Conservation (phyloP, 148 eudicot species). For the Oxyria digyna region DNA sequence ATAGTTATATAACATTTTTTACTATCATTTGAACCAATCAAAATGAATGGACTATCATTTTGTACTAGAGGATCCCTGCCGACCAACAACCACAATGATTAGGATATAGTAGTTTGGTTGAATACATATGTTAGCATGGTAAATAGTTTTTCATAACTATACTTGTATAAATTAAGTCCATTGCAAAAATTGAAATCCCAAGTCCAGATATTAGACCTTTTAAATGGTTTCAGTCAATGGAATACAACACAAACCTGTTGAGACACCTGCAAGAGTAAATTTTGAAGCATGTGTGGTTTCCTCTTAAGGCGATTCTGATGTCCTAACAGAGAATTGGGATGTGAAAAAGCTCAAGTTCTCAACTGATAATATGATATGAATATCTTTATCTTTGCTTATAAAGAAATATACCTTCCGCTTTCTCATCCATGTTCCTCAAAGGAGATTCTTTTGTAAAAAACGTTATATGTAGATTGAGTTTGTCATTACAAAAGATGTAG, state of each 20-base stretch:
- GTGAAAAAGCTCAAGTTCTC: slow-evolving; percentile 72
- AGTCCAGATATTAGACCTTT: slow-evolving; percentile 21
- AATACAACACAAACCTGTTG: slow-evolving; percentile 20
- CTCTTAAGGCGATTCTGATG: slow-evolving; percentile 37
- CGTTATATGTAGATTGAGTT: slow-evolving; percentile 78
- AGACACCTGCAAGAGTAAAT: slow-evolving; percentile 55
- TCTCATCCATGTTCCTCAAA: background rate
- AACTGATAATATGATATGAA: slow-evolving; percentile 65
- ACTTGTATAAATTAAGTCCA: no score
- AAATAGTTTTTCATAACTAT: background rate
- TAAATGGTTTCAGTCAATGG: slow-evolving; percentile 26
- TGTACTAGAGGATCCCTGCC: no score
- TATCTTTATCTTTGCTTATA: no score
- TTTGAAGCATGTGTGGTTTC: slow-evolving; percentile 50
- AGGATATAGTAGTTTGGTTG: background rate
- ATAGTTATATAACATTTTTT: no score
- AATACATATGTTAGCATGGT: background rate
- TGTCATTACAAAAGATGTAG: slow-evolving; percentile 79
- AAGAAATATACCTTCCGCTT: no score
- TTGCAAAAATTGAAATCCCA: slow-evolving; percentile 73
- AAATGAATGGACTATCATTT: no score
- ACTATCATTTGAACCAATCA: no score
- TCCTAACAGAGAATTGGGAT: slow-evolving; percentile 38
- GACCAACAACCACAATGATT: background rate
- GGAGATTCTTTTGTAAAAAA: no score